Evolutionary conservation across 2,329 filamentous ascomycete genomes (phyloP).

Genomic region (Fusarium longipes): DNA sequence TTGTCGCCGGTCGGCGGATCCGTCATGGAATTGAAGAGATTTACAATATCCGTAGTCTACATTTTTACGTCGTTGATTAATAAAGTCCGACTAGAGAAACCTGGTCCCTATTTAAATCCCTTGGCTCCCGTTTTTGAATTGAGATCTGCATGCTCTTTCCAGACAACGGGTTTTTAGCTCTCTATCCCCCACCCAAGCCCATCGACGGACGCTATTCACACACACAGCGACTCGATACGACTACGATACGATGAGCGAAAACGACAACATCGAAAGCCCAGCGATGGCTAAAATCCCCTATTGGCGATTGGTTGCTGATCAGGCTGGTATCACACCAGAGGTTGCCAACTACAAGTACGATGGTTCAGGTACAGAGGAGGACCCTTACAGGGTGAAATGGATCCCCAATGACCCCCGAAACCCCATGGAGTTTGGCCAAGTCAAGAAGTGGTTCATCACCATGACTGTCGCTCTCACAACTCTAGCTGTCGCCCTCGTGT

Average conservation of each 20-base stretch:
- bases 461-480: slow-evolving; percentile 33
- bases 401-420: slow-evolving; percentile 38
- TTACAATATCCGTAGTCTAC: slow-evolving; percentile 3
- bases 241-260: slow-evolving; percentile 24
- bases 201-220: slow-evolving; percentile 13
- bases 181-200: neutral
- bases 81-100: slow-evolving; percentile 3
- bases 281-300: slow-evolving; percentile 33
- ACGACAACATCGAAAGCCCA: slow-evolving; percentile 30
- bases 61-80: slow-evolving; percentile 19
- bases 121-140: slow-evolving; percentile 8
- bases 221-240: slow-evolving; percentile 2
- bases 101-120: slow-evolving; percentile 20
- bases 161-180: neutral
- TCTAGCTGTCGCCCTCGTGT: slow-evolving; percentile 34
- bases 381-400: slow-evolving; percentile 37
- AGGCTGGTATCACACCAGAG: slow-evolving; percentile 34
- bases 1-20: slow-evolving; percentile 29
- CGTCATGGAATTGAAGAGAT: slow-evolving; percentile 25
- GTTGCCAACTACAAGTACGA: slow-evolving; percentile 36
- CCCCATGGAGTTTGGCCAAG: slow-evolving; percentile 28
- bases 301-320: slow-evolving; percentile 35
- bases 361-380: slow-evolving; percentile 34
- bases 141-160: slow-evolving; percentile 12
- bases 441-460: slow-evolving; percentile 40